Evolutionary conservation across 2,329 filamentous ascomycete species (phyloP).

Genomic region (Venturia asperata): DNA sequence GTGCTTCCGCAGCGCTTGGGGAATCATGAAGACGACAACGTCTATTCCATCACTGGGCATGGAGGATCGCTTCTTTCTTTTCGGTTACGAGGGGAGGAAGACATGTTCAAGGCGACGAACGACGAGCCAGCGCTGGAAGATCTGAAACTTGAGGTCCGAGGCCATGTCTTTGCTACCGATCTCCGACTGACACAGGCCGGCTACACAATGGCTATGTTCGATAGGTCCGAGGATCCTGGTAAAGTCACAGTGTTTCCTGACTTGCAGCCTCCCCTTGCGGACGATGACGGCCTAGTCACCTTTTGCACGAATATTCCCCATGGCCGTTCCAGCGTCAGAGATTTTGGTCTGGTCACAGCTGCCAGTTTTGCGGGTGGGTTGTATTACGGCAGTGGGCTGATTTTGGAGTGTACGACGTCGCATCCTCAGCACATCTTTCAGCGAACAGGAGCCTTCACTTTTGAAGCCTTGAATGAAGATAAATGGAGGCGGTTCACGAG

Average conservation of each 20-base stretch:
- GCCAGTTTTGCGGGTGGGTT: background rate
- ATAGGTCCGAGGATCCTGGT: background rate
- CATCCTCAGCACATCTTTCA: background rate
- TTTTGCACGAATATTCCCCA: background rate
- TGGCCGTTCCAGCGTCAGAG: background rate
- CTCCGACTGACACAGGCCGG: background rate
- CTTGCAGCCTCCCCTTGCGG: background rate
- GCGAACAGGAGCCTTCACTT: conserved; percentile 1
- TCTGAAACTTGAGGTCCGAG: background rate
- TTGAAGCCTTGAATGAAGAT: background rate
- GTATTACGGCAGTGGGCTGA: background rate
- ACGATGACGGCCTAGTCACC: background rate
- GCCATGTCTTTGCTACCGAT: background rate
- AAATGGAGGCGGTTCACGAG: background rate
- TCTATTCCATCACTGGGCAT: background rate
- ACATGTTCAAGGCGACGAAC: background rate
- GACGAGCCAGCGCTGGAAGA: background rate
- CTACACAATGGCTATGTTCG: background rate
- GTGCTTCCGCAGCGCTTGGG: background rate
- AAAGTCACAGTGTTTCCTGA: background rate
- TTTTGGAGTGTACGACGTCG: background rate
- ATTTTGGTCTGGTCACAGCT: background rate
- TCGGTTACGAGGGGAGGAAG: background rate
- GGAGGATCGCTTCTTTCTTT: background rate
- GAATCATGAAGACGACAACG: background rate